Base-by-base conservation (phyloP, 2,329 filamentous ascomycete genomes). In the Epichloe brachyelytri region DNA sequence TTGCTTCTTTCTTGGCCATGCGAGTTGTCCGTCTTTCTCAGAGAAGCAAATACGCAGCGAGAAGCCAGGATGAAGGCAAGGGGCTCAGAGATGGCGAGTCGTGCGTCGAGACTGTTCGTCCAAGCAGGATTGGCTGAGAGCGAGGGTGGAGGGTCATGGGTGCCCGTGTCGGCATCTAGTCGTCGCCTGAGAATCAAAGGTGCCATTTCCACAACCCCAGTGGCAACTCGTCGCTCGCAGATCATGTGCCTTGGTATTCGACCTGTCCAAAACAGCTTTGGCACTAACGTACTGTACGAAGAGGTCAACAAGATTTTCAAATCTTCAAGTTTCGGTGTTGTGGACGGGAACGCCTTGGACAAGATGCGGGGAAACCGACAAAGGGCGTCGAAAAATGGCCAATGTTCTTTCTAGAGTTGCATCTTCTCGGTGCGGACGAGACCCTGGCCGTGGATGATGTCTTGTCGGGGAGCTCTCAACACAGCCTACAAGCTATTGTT, bases 331-430 rank as follows among this genome's bases (percentile, higher is more conserved):
- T 98, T 97, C 67, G 88, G 88, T 0, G 66, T 71, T 0, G 65
- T 72, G 3, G 80, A 83, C 19, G 73, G 77, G 1, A 59, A 63
- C 3, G 49, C 40, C 17, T 5, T 63, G 66, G 39, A 66, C 66
- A 33, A 58, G 59, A 4, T 77, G 81, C 52, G 57, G 77, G 56
- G 38, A 80, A 73, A 59, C 66, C 68, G 12, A 75, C 72, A 43
- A 91, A 87, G 62, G 75, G 81, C 0, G 71, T 90, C 10, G 88
- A 96, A 60, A 78, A 80, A 48, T 93, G 88, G 82, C 89, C 91
- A 0, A 91, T 91, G 82, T 97, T 95, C 60, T 85, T 83, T 58
- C 68, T 97, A n/a, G 79, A 79, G 30, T 77, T 95, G 37, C 68
- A 73, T 2, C 59, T 76, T 39, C 51, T 50, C 20, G 50, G 45